Percentiles rank a stretch among this genome's conserved stretches.
These are phyloP conservation scores for Colletotrichum eleusines DNA, from an alignment of 2,329 filamentous ascomycete genomes.

Conservation along the genomic window DNA sequence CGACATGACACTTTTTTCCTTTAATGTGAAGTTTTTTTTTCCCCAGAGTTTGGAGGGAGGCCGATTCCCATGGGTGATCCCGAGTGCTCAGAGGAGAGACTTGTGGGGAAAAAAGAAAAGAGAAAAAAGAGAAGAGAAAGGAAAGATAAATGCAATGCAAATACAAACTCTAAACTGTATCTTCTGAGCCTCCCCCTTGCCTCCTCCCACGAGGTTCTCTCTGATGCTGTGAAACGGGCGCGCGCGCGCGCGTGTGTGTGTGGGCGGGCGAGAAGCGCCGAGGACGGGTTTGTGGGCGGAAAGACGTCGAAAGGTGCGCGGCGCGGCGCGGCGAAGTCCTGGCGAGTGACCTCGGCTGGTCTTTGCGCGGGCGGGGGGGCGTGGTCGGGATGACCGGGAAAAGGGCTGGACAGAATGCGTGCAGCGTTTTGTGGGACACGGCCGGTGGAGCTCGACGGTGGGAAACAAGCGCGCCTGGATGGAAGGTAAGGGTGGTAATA, in stretches of 20 bases:
- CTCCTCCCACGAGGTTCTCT: neutral
- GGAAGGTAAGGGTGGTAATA: too few species aligned
- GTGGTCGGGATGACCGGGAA: slow-evolving; percentile 16
- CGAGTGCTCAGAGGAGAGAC: neutral
- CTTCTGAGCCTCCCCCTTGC: neutral
- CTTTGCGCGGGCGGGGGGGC: neutral
- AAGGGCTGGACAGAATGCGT: neutral
- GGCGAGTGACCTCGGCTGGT: neutral
- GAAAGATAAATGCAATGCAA: neutral
- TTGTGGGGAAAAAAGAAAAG: neutral
- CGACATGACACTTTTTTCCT: slow-evolving; percentile 20
- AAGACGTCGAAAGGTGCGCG: slow-evolving; percentile 9
- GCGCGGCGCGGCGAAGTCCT: slow-evolving; percentile 25
- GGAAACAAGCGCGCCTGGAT: slow-evolving; percentile 8
- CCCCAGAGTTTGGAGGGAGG: neutral
- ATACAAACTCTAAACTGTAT: neutral
- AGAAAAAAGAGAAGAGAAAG: neutral
- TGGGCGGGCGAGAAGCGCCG: slow-evolving; percentile 2
- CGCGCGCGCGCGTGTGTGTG: neutral
- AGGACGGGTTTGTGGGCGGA: slow-evolving; percentile 21
- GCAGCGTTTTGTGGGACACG: neutral
- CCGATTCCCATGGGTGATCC: neutral
- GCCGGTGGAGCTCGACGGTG: slow-evolving; percentile 9
- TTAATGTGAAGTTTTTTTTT: slow-evolving; percentile 18
- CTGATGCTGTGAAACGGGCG: slow-evolving; percentile 18